Base-by-base conservation (phyloP, 306 rosid species). In the Gleditsia sinensis region DNA sequence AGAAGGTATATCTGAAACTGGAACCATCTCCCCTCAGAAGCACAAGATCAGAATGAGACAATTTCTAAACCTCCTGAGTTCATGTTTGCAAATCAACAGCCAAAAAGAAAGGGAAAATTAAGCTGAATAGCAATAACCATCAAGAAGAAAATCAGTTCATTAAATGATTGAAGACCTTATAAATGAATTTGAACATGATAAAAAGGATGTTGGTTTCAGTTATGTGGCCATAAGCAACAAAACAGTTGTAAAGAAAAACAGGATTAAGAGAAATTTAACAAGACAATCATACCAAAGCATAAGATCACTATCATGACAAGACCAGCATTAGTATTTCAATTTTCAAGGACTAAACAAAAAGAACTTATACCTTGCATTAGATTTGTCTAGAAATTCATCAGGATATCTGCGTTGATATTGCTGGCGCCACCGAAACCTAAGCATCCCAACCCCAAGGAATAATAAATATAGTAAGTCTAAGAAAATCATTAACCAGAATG, bases 331-430 rank as follows among this genome's bases (percentile, higher is more conserved):
- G 11, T n/a, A 53, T 7, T 25, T 66, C 58, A 60, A 32, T 5
- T 32, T 30, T 32, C 25, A 45, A 46, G 25, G 10, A 6, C 25
- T 30, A 3, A 48, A 27, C 10, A 56, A 43, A 37, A 30, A 42
- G 36, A 57, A 53, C 21, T 14, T 70, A 78, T 83, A 91, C 98
- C 96, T 88, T 43, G 97, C 86, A 87, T 90, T 81, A 34, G 96
- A 87, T 72, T 89, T 89, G 71, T 94, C 95, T 43, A 94, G 85
- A 78, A 91, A 80, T 30, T 94, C 96, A 74, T 91, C 92, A 0
- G 98, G 97, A 86, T 91, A 90, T 76, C 75, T 81, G 46, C 96
- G 91, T 54, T 89, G 89, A 87, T 82, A 88, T 67, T 94, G 98
- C 55, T 88, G 95, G 37, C 67, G 85, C 98, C 97, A 91, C 70